phyloP scores from a whole-genome alignment of 2,329 filamentous ascomycete species.

The Fusarium metavorans region DNA sequence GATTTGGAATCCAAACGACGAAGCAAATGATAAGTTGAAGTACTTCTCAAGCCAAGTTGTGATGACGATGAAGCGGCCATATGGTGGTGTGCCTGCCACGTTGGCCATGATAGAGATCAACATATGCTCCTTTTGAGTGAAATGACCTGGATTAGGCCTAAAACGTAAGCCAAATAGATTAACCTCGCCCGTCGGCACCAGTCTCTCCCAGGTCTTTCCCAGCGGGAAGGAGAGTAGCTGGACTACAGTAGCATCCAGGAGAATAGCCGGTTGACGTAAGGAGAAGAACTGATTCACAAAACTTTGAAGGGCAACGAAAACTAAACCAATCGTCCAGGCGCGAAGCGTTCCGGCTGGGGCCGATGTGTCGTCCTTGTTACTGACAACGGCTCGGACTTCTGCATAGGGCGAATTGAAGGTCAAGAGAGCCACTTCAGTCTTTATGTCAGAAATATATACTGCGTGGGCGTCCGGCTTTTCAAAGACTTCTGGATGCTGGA shows the following conservation, averaged over 20 bases:
- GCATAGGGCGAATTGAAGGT: constrained; percentile 67
- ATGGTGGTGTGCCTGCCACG: constrained; percentile 32
- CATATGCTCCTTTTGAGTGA: constrained; percentile 71
- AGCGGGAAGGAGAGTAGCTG: constrained; percentile 63
- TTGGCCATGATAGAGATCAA: constrained; percentile 64
- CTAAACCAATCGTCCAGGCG: constrained; percentile 62
- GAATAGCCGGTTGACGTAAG: constrained; percentile 64
- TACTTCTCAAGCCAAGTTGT: constrained; percentile 41
- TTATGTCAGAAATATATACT: constrained; percentile 62
- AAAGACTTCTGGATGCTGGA: constrained; percentile 44
- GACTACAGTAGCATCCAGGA: constrained; percentile 62
- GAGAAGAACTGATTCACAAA: constrained; percentile 68
- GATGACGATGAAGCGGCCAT: constrained; percentile 37
- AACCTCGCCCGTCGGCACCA: constrained; percentile 60
- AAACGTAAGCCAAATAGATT: constrained; percentile 55
- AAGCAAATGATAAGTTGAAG: constrained; percentile 34
- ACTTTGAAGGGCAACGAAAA: constrained; percentile 60
- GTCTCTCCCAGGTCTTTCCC: constrained; percentile 56
- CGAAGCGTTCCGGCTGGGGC: constrained; percentile 66
- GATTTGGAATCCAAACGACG: constrained; percentile 51
- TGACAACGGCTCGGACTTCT: constrained; percentile 65
- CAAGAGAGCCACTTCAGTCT: constrained; percentile 63
- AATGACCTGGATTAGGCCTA: constrained; percentile 65
- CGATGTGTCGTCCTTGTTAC: constrained; percentile 64
- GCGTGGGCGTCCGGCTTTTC: constrained; percentile 52